A percentile compares a stretch with the other conserved stretches of the same genome.
Conservation (phyloP, 192 early-diverging fungal species). For the Coemansia sp. region DNA sequence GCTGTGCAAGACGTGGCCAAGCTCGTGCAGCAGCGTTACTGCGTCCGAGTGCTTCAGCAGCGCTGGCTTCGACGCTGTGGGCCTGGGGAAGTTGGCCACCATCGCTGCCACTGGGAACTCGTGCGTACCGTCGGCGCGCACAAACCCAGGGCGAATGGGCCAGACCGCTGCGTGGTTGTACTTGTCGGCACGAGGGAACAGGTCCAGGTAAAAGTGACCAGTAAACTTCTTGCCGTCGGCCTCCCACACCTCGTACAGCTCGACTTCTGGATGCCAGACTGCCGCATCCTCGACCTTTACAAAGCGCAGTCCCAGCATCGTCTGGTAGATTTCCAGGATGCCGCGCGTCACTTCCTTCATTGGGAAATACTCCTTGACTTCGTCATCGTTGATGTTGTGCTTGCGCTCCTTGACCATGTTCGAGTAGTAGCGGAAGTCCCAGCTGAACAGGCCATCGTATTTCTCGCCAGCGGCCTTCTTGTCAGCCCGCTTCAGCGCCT, state of each 20-base stretch:
- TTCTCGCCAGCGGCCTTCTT: slow-evolving; percentile 46
- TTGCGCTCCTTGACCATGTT: slow-evolving; percentile 69
- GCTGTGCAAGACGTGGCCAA: slow-evolving; percentile 67
- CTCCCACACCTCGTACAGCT: slow-evolving; percentile 76
- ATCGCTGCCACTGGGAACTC: slow-evolving; percentile 70
- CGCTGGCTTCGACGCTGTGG: slow-evolving; percentile 65
- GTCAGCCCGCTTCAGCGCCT: slow-evolving; percentile 64
- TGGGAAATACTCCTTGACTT: slow-evolving; percentile 80
- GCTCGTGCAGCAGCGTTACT: slow-evolving; percentile 82
- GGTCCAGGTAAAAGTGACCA: slow-evolving; percentile 76
- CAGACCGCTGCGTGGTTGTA: slow-evolving; percentile 81
- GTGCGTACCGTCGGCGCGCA: slow-evolving; percentile 55
- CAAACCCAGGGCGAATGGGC: slow-evolving; percentile 69
- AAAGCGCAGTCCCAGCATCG: slow-evolving; percentile 69
- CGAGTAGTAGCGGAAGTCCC: slow-evolving; percentile 76
- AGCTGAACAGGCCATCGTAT: slow-evolving; percentile 67
- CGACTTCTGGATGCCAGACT: slow-evolving; percentile 81
- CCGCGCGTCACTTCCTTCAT: slow-evolving; percentile 62
- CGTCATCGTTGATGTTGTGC: slow-evolving; percentile 74
- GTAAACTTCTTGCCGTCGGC: slow-evolving; percentile 58
- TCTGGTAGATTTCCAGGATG: slow-evolving; percentile 74
- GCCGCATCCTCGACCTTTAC: slow-evolving; percentile 59
- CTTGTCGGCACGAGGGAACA: slow-evolving; percentile 72
- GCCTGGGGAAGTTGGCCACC: slow-evolving; percentile 71
- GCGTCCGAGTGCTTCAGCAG: slow-evolving; percentile 80